Base-by-base conservation (phyloP, 805 yeast species). In the Candida bentonensis region DNA sequence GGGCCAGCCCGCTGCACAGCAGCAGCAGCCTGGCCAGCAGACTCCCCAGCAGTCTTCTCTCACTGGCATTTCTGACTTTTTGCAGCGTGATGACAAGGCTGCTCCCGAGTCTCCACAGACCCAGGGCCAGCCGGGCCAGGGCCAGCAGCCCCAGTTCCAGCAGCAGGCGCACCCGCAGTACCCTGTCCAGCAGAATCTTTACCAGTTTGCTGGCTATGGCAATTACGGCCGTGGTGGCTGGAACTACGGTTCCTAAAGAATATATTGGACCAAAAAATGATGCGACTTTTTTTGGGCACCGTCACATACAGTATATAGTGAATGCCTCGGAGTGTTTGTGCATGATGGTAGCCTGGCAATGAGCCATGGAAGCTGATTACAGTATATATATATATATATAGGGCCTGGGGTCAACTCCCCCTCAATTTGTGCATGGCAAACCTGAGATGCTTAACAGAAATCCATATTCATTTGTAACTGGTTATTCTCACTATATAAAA, bases 41-140 rank as follows among this genome's bases (percentile, higher is more conserved):
- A 21, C 42, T 21, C 45, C 33, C 36, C 50, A 42, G 27, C 48
- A 39, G 39, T 42, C 28, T 17, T 41, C 43, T 22, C 36, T 51
- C 43, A 47, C 44, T 44, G 52, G 52, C 15, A 51, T 51, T 41
- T 45, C 51, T 21, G 53, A 49, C 34, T 50, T 50, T 34, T 39
- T 49, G 47, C 53, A 51, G 46, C 42, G 53, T 15, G 52, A 49
- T 22, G 53, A 49, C 33, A 47, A 45, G 44, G 27, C 15, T 15
- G 22, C 34, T 17, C 46, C 52, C 22, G 52, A 48, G 25, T 51
- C 52, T 23, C 60, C 53, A 49, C 64, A 60, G 42, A 57, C 49
- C 41, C 59, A 50, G 41, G 51, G 48, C 28, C 53, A 47, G 42
- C 44, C 45, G 13, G 53, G 46, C 44, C 42, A 42, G 34, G 46